These are phyloP conservation scores for Choanephora cucurbitarum DNA, from an alignment of 371 early-diverging fungal genomes.

Conservation along the genomic window DNA sequence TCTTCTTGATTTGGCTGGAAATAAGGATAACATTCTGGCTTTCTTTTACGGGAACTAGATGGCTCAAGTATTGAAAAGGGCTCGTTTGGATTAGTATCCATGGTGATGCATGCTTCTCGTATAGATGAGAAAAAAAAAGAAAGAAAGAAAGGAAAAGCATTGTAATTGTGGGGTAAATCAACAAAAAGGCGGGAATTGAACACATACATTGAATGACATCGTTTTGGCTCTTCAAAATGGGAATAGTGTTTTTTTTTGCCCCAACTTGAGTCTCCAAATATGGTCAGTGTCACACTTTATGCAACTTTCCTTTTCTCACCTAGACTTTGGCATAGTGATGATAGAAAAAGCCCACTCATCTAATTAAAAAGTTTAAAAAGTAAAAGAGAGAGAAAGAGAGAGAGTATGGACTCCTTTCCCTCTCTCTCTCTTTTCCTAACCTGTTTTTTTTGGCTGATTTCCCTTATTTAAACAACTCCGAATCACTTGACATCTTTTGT, in stretches of 20 bases:
- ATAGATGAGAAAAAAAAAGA: not conserved
- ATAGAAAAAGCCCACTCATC: too few relatives aligned
- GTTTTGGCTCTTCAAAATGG: not conserved
- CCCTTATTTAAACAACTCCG: not conserved
- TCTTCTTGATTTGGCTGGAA: not conserved
- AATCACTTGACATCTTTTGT: not conserved
- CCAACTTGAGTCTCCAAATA: not conserved
- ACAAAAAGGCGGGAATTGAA: not conserved
- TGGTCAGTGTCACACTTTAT: too few relatives aligned
- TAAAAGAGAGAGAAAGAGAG: not conserved
- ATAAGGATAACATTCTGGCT: not conserved
- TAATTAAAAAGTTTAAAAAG: too few relatives aligned
- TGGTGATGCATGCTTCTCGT: too few relatives aligned
- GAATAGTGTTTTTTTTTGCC: not conserved
- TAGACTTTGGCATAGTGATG: too few relatives aligned
- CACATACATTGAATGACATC: not conserved
- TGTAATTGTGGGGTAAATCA: not conserved
- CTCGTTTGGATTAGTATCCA: not conserved
- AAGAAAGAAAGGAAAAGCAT: not conserved
- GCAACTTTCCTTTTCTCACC: too few relatives aligned
- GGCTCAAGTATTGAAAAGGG: not conserved
- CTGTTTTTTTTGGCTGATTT: not conserved
- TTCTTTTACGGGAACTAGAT: not conserved
- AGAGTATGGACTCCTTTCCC: not conserved
- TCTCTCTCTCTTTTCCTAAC: too few relatives aligned